These are phyloP conservation scores for Coemansia furcata DNA, from an alignment of 192 early-diverging fungal species.

Conservation along the genomic window DNA sequence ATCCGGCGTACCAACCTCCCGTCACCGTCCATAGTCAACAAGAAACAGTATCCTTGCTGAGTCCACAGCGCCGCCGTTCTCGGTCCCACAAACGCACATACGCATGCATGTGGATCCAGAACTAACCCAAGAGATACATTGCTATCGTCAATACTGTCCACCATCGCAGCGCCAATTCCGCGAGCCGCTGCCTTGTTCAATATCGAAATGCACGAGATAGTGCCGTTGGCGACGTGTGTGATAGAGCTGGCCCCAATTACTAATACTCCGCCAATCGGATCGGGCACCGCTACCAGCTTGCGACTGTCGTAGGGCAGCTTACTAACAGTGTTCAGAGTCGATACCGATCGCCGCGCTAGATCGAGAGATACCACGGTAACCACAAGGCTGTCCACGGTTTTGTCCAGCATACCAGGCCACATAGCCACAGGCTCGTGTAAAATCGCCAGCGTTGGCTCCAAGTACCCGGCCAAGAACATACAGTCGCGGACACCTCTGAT, in stretches of 20 bases:
- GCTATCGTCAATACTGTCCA: constrained; percentile 49
- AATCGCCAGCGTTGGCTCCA: constrained; percentile 92
- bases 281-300: constrained; percentile 68
- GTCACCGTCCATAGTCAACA: constrained; percentile 66
- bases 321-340: constrained; percentile 77
- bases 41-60: constrained; percentile 68
- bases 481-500: constrained; percentile 86
- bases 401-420: constrained; percentile 75
- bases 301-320: constrained; percentile 82
- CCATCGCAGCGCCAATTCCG: constrained; percentile 58
- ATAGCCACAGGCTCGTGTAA: constrained; percentile 83
- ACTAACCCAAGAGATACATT: constrained; percentile 62
- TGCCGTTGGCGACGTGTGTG: constrained; percentile 82
- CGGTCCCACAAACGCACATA: constrained; percentile 63
- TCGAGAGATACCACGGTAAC: constrained; percentile 88
- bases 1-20: constrained; percentile 81
- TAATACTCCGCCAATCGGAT: constrained; percentile 84
- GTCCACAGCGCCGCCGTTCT: constrained; percentile 72
- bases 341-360: constrained; percentile 66
- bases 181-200: constrained; percentile 74
- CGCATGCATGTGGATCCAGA: constrained; percentile 62
- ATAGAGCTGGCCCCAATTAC: constrained; percentile 77
- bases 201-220: constrained; percentile 54
- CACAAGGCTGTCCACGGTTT: constrained; percentile 61
- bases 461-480: constrained; percentile 85